Base-by-base conservation (phyloP, 257 asterid genomes). In the Solanum virginianum region DNA sequence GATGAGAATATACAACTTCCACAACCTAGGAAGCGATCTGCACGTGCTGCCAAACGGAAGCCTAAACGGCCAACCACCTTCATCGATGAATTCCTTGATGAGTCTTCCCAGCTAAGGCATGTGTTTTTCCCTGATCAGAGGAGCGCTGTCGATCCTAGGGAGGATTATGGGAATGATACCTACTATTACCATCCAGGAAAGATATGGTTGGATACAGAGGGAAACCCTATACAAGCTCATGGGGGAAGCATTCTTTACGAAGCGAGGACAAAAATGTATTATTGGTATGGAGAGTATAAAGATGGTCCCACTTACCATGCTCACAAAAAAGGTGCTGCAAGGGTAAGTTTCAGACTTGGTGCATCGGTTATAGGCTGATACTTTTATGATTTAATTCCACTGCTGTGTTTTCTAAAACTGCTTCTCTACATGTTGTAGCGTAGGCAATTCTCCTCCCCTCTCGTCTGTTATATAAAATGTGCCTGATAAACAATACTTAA, bases 211-310 rank as follows among this genome's bases (percentile, higher is more conserved):
- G 99, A 97, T 88, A 97, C 97, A 53, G 93, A 93, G 70, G 97
- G 99, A 80, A 94, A 94, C 87, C 98, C 98, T 62, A 94, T 95
- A 87, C 99, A 97, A 86, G 99, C 99, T 69, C 99, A 94, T 87
- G 99, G 99, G 54, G 99, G 98, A 83, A 98, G 99, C 51, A 91
- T 97, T 87, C 85, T 95, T 41, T 94, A 92, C 53, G 98, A 97
- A 85, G 94, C 86, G 77, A 89, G 85, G 84, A 90, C 91, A 56
- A 86, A 54, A 89, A 93, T 93, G 45, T 95, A 94, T 89, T 97
- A 93, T 87, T 97, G 99, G 99, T 97, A 95, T 83, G 99, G 99
- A 20, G 99, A 97, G 90, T 97, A 89, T 87, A 97, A 97, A 91
- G 98, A 97, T 77, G 99, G 99, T 15, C 97, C 95, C 79, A 97